Percentiles rank a stretch among this genome's conserved stretches.
Evolutionary conservation across 441 rosid species (phyloP).

Genomic region (Corymbia calophylla): DNA sequence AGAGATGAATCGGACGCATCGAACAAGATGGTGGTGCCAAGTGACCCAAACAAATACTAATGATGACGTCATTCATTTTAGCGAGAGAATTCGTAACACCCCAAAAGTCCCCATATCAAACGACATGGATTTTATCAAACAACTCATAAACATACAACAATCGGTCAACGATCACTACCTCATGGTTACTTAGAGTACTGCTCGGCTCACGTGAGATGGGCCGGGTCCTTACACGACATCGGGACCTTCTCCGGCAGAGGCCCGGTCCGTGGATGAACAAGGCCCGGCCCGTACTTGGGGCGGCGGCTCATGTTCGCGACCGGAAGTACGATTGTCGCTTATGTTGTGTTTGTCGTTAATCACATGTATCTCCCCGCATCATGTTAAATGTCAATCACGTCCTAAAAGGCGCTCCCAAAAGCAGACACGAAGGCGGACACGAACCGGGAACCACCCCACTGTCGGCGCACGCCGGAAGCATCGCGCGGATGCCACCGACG

Average conservation of each 20-base stretch:
- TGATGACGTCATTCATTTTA: neutral
- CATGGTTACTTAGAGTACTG: fast-evolving
- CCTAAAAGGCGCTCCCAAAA: neutral
- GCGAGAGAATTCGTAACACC: fast-evolving
- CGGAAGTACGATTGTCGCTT: neutral
- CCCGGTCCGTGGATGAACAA: neutral
- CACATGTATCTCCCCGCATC: neutral
- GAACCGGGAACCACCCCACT: neutral
- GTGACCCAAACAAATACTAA: fast-evolving
- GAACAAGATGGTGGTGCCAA: neutral
- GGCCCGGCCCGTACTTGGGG: neutral
- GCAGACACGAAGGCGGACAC: neutral
- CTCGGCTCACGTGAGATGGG: neutral
- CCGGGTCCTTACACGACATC: neutral
- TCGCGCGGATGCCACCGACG: fast-evolving
- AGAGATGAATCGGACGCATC: neutral
- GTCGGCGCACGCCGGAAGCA: neutral
- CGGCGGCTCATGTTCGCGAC: neutral
- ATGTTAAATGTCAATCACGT: neutral
- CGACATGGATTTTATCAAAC: neutral
- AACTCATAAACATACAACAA: fast-evolving
- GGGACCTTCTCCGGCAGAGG: neutral
- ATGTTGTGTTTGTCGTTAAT: neutral
- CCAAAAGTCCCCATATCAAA: neutral
- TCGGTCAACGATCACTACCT: fast-evolving